Evolutionary conservation across 148 eudicot genomes (phyloP), one percentile per base, ranked within the genome.

Genomic region (Diospyros lotus): DNA sequence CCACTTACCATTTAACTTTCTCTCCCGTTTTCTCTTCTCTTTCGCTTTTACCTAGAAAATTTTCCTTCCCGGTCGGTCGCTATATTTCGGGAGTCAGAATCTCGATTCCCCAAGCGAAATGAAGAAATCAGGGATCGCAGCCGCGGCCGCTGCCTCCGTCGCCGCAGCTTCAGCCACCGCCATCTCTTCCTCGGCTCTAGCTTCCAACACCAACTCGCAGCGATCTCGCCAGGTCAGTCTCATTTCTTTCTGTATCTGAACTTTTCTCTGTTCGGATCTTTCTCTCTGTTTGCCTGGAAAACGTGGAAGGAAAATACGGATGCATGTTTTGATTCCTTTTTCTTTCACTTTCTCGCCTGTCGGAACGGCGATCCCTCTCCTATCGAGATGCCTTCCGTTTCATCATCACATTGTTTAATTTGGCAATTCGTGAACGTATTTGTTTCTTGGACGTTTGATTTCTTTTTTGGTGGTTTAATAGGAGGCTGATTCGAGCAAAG

Each of bases 81-180:
- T 46, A 53, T 44, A 69, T 69, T 69, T 41, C 38, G 18, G 28
- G 17, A 41, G 4, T 14, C 5, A 54, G 42, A 12, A 14, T 63
- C 55, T 4, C 14, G 50, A 39, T 9, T 39, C 66, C 48, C 3
- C 62, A 8, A 61, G 2, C 68, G 11, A 38, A 6, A 73, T 55
- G 68, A 73, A 73, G 45, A 63, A 62, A 28, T 60, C 67, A 51
- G 76, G 68, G 39, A 9, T 62, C 76, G 5, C 63, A 1, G 68
- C 76, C 13, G 68, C 60, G 68, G 68, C 76, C 13, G 68, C 60
- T 56, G 68, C 76, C 3, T 73, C 67, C 45, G 68, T 63, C 43
- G 76, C 76, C 44, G 68, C 46, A n/a, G 76, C 76, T 45, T 46
- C 76, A 5, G 55, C 68, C 68, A 9, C 68, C 13, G 68, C 68